Conservation (phyloP, 176 grass and related monocot genomes). For the Neostapfia colusana region DNA sequence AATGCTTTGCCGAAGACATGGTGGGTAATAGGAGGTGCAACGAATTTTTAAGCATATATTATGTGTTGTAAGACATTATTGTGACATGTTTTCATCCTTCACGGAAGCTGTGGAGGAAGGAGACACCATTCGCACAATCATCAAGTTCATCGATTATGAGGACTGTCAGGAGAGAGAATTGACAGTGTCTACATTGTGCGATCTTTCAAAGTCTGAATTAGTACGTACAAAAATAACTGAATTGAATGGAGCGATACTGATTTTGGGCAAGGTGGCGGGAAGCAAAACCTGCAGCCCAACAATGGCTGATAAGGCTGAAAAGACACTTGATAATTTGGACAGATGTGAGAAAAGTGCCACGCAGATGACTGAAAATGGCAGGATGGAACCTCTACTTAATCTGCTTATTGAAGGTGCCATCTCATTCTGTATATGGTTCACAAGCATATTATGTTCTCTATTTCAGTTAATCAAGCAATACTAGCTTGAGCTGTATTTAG, state of each 20-base stretch:
- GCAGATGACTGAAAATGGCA: constrained; percentile 76
- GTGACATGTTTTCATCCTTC: background rate
- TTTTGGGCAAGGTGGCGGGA: constrained; percentile 49
- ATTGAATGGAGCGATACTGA: constrained; percentile 58
- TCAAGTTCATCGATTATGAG: constrained; percentile 62
- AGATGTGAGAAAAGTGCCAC: constrained; percentile 51
- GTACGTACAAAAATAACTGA: constrained; percentile 54
- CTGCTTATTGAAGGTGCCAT: constrained; percentile 62
- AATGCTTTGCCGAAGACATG: constrained; percentile 30
- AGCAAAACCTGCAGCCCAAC: constrained; percentile 36
- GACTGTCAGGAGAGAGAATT: constrained; percentile 54
- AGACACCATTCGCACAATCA: constrained; percentile 45
- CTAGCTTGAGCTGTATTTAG: background rate
- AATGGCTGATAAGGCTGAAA: constrained; percentile 45
- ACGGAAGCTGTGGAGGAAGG: constrained; percentile 51
- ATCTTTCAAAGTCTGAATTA: constrained; percentile 56
- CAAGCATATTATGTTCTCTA: background rate
- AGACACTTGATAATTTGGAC: constrained; percentile 56
- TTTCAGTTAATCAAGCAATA: background rate
- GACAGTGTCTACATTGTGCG: constrained; percentile 55
- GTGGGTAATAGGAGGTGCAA: constrained; percentile 13
- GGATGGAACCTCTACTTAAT: constrained; percentile 62
- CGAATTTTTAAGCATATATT: background rate
- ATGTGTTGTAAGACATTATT: background rate
- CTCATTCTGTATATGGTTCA: constrained; percentile 4